Evolutionary conservation across 768 basidiomycete species (phyloP).

Genomic region (Mycena sanguinolenta): DNA sequence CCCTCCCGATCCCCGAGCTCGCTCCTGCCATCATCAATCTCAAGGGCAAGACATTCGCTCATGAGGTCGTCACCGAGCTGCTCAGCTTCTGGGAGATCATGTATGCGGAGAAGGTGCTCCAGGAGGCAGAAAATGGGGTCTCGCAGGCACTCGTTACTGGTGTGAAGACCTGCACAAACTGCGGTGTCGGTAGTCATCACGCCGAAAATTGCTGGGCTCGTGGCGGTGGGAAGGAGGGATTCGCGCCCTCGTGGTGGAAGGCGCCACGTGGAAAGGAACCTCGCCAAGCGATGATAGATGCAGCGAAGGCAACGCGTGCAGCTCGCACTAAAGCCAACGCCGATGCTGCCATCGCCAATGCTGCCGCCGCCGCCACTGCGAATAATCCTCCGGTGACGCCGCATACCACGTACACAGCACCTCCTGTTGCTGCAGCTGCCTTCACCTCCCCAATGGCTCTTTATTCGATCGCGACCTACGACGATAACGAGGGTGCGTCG

Average conservation of each 20-base stretch:
- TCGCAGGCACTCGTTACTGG: not conserved
- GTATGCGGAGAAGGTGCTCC: not conserved
- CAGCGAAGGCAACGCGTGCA: not conserved
- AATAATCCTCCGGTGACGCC: too few species aligned
- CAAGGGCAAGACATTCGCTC: not conserved
- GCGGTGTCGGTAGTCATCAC: conserved; percentile 32
- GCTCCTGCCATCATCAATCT: conserved; percentile 3
- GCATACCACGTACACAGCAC: too few species aligned
- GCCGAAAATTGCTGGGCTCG: conserved; percentile 42
- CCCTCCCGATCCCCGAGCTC: conserved; percentile 17
- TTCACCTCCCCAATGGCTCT: conserved; percentile 17
- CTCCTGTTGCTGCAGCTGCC: not conserved
- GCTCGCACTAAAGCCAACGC: too few species aligned
- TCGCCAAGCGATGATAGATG: not conserved
- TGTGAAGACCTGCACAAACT: conserved; percentile 35
- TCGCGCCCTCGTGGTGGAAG: too few species aligned
- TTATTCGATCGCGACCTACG: too few species aligned
- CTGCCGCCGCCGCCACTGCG: too few species aligned
- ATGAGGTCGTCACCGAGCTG: not conserved
- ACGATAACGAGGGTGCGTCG: conserved; percentile 7
- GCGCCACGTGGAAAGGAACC: too few species aligned
- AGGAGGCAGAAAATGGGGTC: not conserved
- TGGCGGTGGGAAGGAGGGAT: conserved; percentile 46
- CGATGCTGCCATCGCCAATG: conserved; percentile 3
- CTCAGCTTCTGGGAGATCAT: not conserved